Percentiles rank a stretch among this genome's conserved stretches.
Evolutionary conservation across 2,329 filamentous ascomycete species (phyloP).

Genomic region (Fusarium sp.): DNA sequence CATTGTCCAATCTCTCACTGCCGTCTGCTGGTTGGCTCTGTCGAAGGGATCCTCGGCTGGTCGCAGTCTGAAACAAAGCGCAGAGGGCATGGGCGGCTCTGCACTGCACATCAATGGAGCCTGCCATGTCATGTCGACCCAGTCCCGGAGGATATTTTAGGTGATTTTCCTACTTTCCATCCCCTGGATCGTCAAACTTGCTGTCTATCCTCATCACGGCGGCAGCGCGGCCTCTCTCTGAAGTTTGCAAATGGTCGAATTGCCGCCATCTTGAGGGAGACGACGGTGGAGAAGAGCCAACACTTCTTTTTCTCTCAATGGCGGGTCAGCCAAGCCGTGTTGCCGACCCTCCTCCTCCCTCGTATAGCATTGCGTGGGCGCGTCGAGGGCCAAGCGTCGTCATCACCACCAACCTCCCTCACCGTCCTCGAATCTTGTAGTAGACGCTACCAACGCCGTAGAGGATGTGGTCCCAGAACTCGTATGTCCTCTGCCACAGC

Average conservation of each 20-base stretch:
- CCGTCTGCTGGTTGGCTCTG: constrained; percentile 31
- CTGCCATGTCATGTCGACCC: constrained; percentile 15
- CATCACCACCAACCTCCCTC: constrained; percentile 23
- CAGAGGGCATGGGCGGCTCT: constrained; percentile 32
- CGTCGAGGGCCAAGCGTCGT: constrained; percentile 20
- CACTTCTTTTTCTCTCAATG: neutral
- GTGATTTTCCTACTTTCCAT: constrained; percentile 11
- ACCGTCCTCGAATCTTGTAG: constrained; percentile 49
- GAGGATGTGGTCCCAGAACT: constrained; percentile 55
- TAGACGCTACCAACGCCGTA: constrained; percentile 54
- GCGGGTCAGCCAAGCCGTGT: constrained; percentile 19
- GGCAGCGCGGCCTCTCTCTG: constrained; percentile 3
- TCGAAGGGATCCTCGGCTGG: neutral
- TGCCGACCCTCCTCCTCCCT: constrained; percentile 13
- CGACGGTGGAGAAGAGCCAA: constrained; percentile 20
- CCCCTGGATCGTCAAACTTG: constrained; percentile 25
- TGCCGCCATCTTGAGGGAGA: constrained; percentile 2
- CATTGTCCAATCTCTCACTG: constrained; percentile 27
- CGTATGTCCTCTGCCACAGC: constrained; percentile 50
- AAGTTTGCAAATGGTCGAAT: neutral
- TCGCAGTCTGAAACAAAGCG: constrained; percentile 35
- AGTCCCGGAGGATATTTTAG: constrained; percentile 27
- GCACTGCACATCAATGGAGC: constrained; percentile 35
- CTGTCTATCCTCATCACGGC: constrained; percentile 35
- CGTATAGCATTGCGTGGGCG: constrained; percentile 6